phyloP scores from a whole-genome alignment of 306 rosid genomes.

The Mucuna pruriens region DNA sequence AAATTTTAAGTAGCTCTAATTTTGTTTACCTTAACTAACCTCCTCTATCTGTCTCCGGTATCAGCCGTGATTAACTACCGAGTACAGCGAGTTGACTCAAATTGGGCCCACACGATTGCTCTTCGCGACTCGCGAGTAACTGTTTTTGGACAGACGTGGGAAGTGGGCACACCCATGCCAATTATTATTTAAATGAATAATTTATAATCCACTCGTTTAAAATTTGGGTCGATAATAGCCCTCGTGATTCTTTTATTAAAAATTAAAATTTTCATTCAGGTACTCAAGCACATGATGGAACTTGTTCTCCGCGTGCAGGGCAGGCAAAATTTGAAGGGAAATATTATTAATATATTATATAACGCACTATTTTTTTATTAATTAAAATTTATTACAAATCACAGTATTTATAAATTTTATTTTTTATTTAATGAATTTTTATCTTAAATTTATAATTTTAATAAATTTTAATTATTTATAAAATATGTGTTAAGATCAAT shows the following conservation, averaged over 20 bases:
- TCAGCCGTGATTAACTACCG: background rate
- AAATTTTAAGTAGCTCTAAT: no score
- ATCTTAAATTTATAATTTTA: no score
- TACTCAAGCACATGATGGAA: constrained; percentile 22
- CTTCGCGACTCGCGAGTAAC: background rate
- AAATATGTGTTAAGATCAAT: no score
- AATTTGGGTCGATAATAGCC: constrained; percentile 29
- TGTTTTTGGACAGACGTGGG: constrained; percentile 38
- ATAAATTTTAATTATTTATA: no score
- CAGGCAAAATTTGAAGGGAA: no score
- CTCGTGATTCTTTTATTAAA: background rate
- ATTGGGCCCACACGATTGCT: constrained; percentile 25
- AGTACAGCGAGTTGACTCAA: background rate
- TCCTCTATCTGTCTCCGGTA: background rate
- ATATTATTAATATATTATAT: no score
- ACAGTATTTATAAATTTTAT: no score
- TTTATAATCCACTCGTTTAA: background rate
- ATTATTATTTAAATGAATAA: background rate
- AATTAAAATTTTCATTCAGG: no score
- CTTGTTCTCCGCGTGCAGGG: background rate
- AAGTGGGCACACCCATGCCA: constrained; percentile 20
- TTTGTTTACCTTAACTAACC: background rate
- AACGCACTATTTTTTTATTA: no score
- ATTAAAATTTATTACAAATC: no score
- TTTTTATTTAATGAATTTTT: no score